Evolutionary conservation across 495 filamentous ascomycete genomes (phyloP), one percentile per base, ranked within the genome.

Genomic region (Aspergillus asperescens): DNA sequence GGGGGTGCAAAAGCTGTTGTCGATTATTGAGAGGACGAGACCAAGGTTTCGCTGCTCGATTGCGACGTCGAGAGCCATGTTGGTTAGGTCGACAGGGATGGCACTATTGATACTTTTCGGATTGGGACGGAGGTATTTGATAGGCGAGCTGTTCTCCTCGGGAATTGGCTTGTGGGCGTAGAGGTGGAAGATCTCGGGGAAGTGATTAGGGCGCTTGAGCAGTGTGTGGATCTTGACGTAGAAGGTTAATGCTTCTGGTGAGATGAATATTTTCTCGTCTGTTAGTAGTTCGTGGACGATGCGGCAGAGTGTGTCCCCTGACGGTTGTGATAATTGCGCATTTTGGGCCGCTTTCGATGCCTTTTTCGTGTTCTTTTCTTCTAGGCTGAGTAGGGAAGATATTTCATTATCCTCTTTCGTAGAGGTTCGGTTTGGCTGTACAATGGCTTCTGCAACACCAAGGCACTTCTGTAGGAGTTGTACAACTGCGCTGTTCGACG

Each of bases 131-230:
- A 62, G 71, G 65, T 82, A 91, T 60, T 70, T 71, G 29, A 86
- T 70, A 2, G 81, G 76, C 3, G 73, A 78, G 34, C 77, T 76
- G 19, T 73, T 69, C 60, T 83, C 74, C 48, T 79, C 70, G 8
- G 89, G 89, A 42, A 84, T 69, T 13, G 88, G 87, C 66, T 97
- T 98, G 61, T 77, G 78, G 46, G 89, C 90, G 59, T 89, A 97
- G 28, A 97, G 79, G 37, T 80, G 64, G 72, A 98, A 86, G 40
- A 87, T 81, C 38, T 84, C 77, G 3, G 93, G 89, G 63, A 96
- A 78, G 27, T 82, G 81, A 51, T 87, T 74, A 10, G 89, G 83
- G 40, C 75, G 81, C 46, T 80, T 75, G 53, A 96, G 78, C n/a
- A 79, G 70, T 15, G 79, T 72, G 61, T 95, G 89, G 24, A 86